Conservation (phyloP, 179 eudicot species). For the Beta lomatogona region DNA sequence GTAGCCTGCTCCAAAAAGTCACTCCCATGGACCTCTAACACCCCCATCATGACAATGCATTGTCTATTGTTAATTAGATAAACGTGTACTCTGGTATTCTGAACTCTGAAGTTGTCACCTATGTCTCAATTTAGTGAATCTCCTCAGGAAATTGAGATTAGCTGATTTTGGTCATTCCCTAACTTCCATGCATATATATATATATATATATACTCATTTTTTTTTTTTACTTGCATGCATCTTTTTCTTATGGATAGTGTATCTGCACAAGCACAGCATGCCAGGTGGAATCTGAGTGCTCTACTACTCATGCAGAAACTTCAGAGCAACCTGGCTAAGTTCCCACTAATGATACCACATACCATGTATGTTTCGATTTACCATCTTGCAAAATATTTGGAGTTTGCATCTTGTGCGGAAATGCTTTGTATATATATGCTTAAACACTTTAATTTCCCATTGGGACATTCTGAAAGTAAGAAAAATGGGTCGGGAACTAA, state of each 20-base stretch:
- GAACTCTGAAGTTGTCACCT: neutral
- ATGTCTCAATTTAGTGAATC: neutral
- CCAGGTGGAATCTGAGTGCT: constrained; percentile 45
- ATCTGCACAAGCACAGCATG: constrained; percentile 28
- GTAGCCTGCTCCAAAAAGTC: too few relatives aligned
- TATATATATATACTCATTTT: too few relatives aligned
- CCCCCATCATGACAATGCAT: too few relatives aligned
- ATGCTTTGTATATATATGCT: neutral
- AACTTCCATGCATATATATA: neutral
- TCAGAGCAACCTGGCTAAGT: constrained; percentile 32
- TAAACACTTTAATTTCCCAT: neutral
- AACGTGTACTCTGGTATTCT: neutral
- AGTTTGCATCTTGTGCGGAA: neutral
- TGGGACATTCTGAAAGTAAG: too few relatives aligned
- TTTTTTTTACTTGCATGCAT: neutral
- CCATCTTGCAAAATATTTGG: neutral
- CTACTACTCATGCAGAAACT: constrained; percentile 37
- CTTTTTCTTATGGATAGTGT: constrained; percentile 33
- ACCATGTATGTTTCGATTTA: constrained; percentile 11
- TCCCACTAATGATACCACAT: neutral
- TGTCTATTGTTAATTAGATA: neutral
- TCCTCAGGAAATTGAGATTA: neutral
- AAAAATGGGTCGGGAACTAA: neutral
- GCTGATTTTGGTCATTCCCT: neutral
- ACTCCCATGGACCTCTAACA: too few relatives aligned